Conservation (phyloP, 805 yeast genomes). For the Ogataea neopini region DNA sequence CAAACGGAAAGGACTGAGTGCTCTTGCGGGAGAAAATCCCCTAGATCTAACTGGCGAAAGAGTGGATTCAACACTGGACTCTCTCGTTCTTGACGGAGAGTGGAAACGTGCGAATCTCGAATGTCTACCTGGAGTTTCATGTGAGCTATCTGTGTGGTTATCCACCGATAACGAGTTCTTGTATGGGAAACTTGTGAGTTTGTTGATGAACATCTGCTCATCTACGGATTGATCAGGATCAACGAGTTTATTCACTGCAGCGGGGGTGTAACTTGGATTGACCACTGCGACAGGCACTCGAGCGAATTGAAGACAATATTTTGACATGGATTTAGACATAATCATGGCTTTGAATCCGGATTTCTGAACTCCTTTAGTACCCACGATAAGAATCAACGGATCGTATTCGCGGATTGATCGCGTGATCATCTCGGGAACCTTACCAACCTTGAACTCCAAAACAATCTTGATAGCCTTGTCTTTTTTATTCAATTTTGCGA, state of each 20-base stretch:
- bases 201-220: constrained; percentile 10
- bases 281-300: constrained; percentile 49
- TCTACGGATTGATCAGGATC: background rate
- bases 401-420: constrained; percentile 46
- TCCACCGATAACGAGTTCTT: constrained; percentile 3
- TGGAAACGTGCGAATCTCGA: constrained; percentile 30
- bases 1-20: constrained; percentile 34
- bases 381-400: constrained; percentile 46
- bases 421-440: constrained; percentile 41
- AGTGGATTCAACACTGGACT: constrained; percentile 17
- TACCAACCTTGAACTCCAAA: constrained; percentile 46
- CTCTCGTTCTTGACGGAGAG: constrained; percentile 19
- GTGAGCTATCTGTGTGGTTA: constrained; percentile 2
- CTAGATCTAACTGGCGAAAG: constrained; percentile 26
- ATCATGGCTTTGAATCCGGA: constrained; percentile 41
- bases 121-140: constrained; percentile 15
- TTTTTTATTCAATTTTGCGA: constrained; percentile 36
- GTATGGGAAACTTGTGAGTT: constrained; percentile 18
- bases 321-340: constrained; percentile 47
- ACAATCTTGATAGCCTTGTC: constrained; percentile 42
- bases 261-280: constrained; percentile 34
- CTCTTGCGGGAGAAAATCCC: constrained; percentile 33
- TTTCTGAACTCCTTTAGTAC: constrained; percentile 40
- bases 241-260: background rate
- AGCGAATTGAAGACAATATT: constrained; percentile 48